Base-by-base conservation (phyloP, 2,329 filamentous ascomycete species). In the Dissoconium aciculare region DNA sequence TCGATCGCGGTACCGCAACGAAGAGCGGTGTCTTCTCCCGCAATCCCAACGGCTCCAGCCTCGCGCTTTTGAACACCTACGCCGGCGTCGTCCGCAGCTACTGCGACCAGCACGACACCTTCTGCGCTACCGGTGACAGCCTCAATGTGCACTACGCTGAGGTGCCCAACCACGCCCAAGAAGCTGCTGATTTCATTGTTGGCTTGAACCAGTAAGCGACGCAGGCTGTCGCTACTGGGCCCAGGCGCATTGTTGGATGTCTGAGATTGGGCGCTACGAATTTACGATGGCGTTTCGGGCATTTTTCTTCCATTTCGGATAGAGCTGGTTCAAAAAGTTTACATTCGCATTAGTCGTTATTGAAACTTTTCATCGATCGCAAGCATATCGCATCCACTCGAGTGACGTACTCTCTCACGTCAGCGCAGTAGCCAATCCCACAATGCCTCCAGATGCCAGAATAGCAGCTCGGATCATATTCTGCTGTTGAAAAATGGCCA, bases 1-100 rank as follows among this genome's bases (percentile, higher is more conserved):
- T 49, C 40, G 43, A 54, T 28, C 40, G 42, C 5, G 55, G 55
- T 15, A 53, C 39, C 5, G 39, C 50, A 11, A 49, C 42, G 1
- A 41, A 39, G 11, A 35, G 42, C 15, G 55, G 55, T 11, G 39
- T 45, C 21, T 46, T 46, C 15, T 41, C 40, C 11, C 28, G 41
- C 21, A 17, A 26, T 9, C 15, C n/a, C 15, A 17, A 27, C 13
- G 34, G 31, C 21, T 19, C 19, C 33, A 43, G 36, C 26, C 27
- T 37, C 6, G 36, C 35, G 3, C 25, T 25, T 10, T 32, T 46
- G 15, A 35, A 36, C 23, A 39, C 40, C 9, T 46, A 37, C 24
- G 31, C 42, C 8, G 32, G 35, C 21, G 34, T 42, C 10, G 16
- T 45, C 28, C 30, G 32, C 6, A 42, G 38, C 26, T 47, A 45